phyloP scores from a whole-genome alignment of 352 stramenopile genomes.

The Pythium guiyangense region DNA sequence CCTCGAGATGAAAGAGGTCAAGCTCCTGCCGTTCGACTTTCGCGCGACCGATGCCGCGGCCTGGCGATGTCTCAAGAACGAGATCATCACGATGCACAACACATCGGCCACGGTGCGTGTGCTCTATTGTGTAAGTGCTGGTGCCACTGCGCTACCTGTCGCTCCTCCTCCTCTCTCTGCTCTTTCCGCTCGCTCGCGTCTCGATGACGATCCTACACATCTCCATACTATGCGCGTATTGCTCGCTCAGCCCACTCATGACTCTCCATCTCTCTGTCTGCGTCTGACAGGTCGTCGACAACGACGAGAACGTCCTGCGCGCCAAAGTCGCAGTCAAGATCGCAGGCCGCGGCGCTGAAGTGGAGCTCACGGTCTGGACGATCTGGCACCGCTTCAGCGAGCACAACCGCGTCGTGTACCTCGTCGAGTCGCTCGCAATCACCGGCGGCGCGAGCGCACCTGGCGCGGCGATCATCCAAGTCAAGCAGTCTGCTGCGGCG shows the following conservation, averaged over 20 bases:
- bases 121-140: constrained; percentile 1
- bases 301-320: constrained; percentile 10
- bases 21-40: constrained; percentile 48
- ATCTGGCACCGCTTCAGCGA: constrained; percentile 11
- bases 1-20: constrained; percentile 48
- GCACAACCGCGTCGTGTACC: constrained; percentile 6
- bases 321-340: constrained; percentile 14
- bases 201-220: too few species aligned
- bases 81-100: constrained; percentile 17
- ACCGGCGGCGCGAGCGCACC: constrained; percentile 3
- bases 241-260: too few species aligned
- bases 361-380: constrained; percentile 14
- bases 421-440: constrained; percentile 13
- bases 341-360: constrained; percentile 9
- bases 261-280: neutral
- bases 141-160: neutral
- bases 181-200: neutral
- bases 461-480: constrained; percentile 8
- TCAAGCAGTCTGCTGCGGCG: constrained; percentile 13
- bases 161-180: neutral
- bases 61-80: constrained; percentile 29
- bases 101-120: constrained; percentile 10
- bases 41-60: constrained; percentile 23
- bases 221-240: neutral
- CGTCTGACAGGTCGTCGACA: constrained; percentile 6